Conservation (phyloP, 1,139 yeast species). For the Yamadazyma conglobata region DNA sequence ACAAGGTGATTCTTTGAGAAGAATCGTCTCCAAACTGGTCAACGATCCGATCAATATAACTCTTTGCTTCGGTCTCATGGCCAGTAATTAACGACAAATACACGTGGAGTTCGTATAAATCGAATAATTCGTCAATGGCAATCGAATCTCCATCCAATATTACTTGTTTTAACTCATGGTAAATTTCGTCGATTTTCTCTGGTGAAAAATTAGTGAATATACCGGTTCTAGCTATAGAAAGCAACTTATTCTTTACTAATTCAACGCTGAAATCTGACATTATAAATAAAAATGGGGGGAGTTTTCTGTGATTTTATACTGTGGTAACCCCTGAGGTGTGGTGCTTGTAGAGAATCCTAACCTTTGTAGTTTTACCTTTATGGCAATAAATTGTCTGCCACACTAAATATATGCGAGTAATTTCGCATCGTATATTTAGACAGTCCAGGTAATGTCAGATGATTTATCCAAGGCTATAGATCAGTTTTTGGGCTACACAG, state of each 20-base stretch:
- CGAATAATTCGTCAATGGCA: constrained; percentile 50
- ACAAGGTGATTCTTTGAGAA: constrained; percentile 55
- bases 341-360: no score
- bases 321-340: background rate
- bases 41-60: constrained; percentile 55
- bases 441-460: constrained; percentile 10
- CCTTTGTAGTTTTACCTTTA: constrained; percentile 4
- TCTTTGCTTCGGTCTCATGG: constrained; percentile 69
- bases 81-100: constrained; percentile 61
- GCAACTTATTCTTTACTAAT: constrained; percentile 20
- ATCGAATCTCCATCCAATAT: constrained; percentile 29
- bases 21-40: constrained; percentile 52
- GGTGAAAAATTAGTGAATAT: constrained; percentile 37
- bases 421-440: background rate
- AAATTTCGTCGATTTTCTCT: constrained; percentile 26
- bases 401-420: no score
- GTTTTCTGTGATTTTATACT: constrained; percentile 2
- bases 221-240: constrained; percentile 29
- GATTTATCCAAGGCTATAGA: constrained; percentile 14
- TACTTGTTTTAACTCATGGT: constrained; percentile 31
- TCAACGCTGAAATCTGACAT: constrained; percentile 7
- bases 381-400: no score
- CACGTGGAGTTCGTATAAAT: constrained; percentile 69
- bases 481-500: constrained; percentile 12
- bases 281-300: no score